These are phyloP conservation scores for Platismatia glauca DNA, from an alignment of 495 filamentous ascomycete genomes.

Conservation along the genomic window DNA sequence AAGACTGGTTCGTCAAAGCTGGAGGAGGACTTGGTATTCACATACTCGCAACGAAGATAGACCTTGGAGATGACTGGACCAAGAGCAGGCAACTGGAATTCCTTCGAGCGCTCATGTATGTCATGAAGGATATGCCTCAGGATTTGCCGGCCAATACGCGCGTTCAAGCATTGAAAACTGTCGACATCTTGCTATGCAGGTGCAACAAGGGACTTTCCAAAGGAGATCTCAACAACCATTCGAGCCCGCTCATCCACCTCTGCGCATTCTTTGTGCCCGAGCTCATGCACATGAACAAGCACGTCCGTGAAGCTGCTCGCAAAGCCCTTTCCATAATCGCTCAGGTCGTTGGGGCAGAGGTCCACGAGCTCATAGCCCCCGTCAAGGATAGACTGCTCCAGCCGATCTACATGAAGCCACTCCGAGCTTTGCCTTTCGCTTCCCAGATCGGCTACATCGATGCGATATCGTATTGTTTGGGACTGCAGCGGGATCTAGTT, in stretches of 20 bases:
- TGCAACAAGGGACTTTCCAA: conserved; percentile 67
- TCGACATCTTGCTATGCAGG: conserved; percentile 65
- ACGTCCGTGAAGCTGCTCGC: conserved; percentile 80
- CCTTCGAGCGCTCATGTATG: conserved; percentile 78
- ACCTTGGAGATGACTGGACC: conserved; percentile 78
- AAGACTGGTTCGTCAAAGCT: conserved; percentile 96
- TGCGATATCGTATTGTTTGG: conserved; percentile 87
- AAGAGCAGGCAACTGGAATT: conserved; percentile 73
- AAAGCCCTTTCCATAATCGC: conserved; percentile 73
- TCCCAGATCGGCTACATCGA: conserved; percentile 97
- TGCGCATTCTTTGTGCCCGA: conserved; percentile 78
- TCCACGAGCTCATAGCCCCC: conserved; percentile 76
- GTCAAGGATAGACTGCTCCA: conserved; percentile 77
- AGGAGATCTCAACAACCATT: conserved; percentile 50
- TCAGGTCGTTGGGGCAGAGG: conserved; percentile 60
- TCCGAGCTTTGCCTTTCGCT: conserved; percentile 82
- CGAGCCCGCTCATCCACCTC: conserved; percentile 58
- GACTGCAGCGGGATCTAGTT: conserved; percentile 74
- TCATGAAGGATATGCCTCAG: conserved; percentile 92
- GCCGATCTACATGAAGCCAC: conserved; percentile 88
- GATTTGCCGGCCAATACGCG: conserved; percentile 86
- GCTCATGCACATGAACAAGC: conserved; percentile 85
- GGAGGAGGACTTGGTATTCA: conserved; percentile 87
- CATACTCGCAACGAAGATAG: conserved; percentile 65
- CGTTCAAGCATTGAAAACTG: conserved; percentile 65